Conservation (phyloP, 495 filamentous ascomycete genomes). For the Hyphodiscus hymeniophilus region DNA sequence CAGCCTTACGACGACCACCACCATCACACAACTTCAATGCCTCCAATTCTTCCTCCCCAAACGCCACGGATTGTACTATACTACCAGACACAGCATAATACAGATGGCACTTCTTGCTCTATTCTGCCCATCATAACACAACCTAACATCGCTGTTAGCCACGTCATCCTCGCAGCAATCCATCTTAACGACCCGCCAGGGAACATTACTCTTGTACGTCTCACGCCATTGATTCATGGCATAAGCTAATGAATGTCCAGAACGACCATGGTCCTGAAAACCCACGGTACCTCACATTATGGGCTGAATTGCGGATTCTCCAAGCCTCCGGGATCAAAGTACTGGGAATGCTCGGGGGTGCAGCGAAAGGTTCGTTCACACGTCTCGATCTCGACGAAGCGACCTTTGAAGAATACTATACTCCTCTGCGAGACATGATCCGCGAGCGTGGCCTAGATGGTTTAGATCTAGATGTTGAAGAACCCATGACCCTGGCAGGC, state of each 20-base stretch:
- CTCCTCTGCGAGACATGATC: constrained; percentile 52
- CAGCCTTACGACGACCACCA: background rate
- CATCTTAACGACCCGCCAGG: constrained; percentile 60
- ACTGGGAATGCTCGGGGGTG: constrained; percentile 78
- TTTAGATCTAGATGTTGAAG: constrained; percentile 79
- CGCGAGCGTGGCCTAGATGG: constrained; percentile 53
- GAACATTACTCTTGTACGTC: constrained; percentile 46
- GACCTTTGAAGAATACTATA: constrained; percentile 59
- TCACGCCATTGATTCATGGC: constrained; percentile 20
- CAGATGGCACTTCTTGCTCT: constrained; percentile 52
- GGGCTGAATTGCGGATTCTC: constrained; percentile 60
- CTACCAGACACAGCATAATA: constrained; percentile 63
- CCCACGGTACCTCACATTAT: constrained; percentile 49
- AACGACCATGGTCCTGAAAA: constrained; percentile 63
- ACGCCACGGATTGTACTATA: constrained; percentile 53
- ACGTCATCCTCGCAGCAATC: constrained; percentile 71
- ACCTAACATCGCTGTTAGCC: constrained; percentile 47
- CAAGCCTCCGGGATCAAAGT: constrained; percentile 60
- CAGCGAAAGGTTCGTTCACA: constrained; percentile 60
- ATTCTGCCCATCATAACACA: constrained; percentile 59
- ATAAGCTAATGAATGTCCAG: background rate
- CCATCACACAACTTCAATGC: constrained; percentile 18
- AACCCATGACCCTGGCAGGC: constrained; percentile 62
- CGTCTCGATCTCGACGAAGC: constrained; percentile 49
- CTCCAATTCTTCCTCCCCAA: constrained; percentile 23